A percentile compares a stretch with the other conserved stretches of the same genome.
These are phyloP conservation scores for Sambucus nigra DNA, from an alignment of 129 eudicot genomes.

Conservation along the genomic window DNA sequence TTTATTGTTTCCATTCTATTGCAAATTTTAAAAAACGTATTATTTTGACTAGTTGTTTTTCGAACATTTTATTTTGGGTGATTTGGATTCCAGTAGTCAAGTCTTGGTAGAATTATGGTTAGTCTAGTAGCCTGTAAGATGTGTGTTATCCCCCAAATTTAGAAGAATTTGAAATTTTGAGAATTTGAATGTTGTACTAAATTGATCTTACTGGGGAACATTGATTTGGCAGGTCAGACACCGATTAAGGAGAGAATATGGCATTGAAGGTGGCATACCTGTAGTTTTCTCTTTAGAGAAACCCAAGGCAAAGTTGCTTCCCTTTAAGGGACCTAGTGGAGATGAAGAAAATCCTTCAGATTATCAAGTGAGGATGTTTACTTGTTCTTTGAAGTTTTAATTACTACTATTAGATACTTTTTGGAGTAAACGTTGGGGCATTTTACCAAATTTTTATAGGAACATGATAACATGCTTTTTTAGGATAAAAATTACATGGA, in stretches of 20 bases:
- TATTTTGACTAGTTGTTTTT: background rate
- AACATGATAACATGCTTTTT: background rate
- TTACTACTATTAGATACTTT: background rate
- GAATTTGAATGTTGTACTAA: no score
- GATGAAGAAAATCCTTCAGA: constrained; percentile 95
- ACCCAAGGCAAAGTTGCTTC: constrained; percentile 95
- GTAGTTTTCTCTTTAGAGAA: constrained; percentile 94
- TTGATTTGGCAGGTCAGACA: constrained; percentile 67
- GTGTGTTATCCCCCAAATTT: no score
- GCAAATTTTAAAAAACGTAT: no score
- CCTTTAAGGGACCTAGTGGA: constrained; percentile 87
- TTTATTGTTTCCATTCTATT: background rate
- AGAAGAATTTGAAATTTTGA: background rate
- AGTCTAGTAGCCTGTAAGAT: no score
- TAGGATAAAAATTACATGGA: no score
- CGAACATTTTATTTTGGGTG: no score
- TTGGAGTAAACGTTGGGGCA: background rate
- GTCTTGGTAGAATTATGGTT: no score
- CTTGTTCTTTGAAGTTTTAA: background rate
- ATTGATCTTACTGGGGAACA: background rate
- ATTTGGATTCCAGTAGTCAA: no score
- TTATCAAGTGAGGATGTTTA: constrained; percentile 68
- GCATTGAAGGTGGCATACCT: constrained; percentile 97
- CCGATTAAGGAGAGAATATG: constrained; percentile 73
- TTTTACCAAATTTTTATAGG: no score